These are phyloP conservation scores for Karstenula rhodostoma DNA, from an alignment of 2,329 filamentous ascomycete species.

Conservation along the genomic window DNA sequence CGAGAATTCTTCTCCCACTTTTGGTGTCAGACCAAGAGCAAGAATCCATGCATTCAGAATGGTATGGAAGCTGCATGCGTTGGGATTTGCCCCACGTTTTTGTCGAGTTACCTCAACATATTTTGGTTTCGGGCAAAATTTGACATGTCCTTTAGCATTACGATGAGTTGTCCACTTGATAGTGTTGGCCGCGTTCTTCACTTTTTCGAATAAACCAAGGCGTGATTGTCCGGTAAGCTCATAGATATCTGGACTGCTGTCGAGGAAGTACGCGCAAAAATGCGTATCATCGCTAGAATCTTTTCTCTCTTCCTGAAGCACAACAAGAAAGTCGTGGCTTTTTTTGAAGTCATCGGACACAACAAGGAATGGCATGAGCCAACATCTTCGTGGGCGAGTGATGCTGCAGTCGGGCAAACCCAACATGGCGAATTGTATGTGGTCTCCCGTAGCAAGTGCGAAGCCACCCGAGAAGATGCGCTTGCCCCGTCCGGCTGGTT, in stretches of 20 bases:
- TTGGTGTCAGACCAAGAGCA: constrained; percentile 30
- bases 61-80: constrained; percentile 24
- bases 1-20: background rate
- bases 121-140: background rate
- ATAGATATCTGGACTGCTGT: background rate
- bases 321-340: constrained; percentile 17
- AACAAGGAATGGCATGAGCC: constrained; percentile 2
- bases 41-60: constrained; percentile 39
- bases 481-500: background rate
- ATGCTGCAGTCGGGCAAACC: background rate
- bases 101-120: constrained; percentile 11
- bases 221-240: background rate
- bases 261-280: constrained; percentile 20
- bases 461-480: constrained; percentile 1
- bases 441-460: background rate
- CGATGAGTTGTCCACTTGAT: constrained; percentile 16
- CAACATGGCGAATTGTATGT: background rate
- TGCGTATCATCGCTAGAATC: background rate
- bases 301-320: constrained; percentile 18
- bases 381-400: constrained; percentile 13
- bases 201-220: background rate
- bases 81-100: background rate
- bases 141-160: background rate
- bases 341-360: background rate
- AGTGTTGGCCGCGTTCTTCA: background rate